Conservation (phyloP, 768 basidiomycete genomes). For the Pisolithus sp. region DNA sequence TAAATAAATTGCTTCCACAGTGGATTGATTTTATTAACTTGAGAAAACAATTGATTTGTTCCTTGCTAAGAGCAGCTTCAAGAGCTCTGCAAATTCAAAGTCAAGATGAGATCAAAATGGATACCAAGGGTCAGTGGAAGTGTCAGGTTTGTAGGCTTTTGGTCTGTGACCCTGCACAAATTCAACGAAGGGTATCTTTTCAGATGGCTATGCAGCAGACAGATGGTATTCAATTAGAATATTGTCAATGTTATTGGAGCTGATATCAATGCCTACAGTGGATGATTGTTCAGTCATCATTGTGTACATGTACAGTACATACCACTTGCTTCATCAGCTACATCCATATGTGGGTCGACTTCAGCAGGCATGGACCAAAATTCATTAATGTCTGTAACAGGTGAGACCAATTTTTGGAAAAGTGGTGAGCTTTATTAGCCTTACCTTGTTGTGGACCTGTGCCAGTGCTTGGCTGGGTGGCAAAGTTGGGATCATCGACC, state of each 20-base stretch:
- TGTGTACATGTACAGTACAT: background rate
- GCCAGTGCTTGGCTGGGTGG: too few species aligned
- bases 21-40: conserved; percentile 7
- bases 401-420: too few species aligned
- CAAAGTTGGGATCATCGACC: too few species aligned
- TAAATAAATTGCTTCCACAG: conserved; percentile 8
- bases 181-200: background rate
- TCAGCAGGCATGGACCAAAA: too few species aligned
- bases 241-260: conserved; percentile 10
- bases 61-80: conserved; percentile 14
- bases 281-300: background rate
- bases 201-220: background rate
- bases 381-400: too few species aligned
- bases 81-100: conserved; percentile 25
- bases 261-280: background rate
- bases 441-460: too few species aligned
- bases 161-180: conserved; percentile 1
- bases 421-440: too few species aligned
- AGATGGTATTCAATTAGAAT: conserved; percentile 21
- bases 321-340: background rate
- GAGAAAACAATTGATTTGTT: conserved; percentile 15
- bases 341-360: too few species aligned
- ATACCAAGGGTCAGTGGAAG: conserved; percentile 21
- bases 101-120: conserved; percentile 25
- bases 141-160: background rate